These are phyloP conservation scores for Sabuloglossum arenarium DNA, from an alignment of 495 filamentous ascomycete genomes.

Conservation along the genomic window DNA sequence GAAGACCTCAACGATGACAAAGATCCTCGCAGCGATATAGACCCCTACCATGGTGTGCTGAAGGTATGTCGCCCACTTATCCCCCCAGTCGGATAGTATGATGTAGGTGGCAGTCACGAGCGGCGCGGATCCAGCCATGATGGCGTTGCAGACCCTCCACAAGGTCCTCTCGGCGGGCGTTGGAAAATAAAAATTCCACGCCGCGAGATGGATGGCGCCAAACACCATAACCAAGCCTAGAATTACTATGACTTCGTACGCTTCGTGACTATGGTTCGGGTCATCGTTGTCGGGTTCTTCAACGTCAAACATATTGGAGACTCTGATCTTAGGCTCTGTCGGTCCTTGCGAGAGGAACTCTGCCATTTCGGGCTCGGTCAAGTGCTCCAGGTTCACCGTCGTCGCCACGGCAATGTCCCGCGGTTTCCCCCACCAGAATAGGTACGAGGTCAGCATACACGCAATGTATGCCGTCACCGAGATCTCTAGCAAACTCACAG, in stretches of 20 bases:
- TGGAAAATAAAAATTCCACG: background rate
- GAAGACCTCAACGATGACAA: background rate
- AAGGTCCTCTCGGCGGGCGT: background rate
- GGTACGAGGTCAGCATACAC: background rate
- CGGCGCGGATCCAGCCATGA: too few species aligned
- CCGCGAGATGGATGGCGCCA: background rate
- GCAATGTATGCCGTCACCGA: constrained; percentile 1
- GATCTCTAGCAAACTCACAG: constrained; percentile 1
- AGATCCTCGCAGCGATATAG: background rate
- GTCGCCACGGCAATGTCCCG: background rate
- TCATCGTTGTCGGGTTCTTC: too few species aligned
- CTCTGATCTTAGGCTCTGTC: too few species aligned
- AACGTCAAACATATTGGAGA: too few species aligned
- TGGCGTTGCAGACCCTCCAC: too few species aligned
- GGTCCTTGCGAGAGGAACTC: too few species aligned
- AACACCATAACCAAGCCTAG: too few species aligned
- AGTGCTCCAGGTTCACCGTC: background rate
- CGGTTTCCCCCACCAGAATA: constrained; percentile 7
- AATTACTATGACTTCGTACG: too few species aligned
- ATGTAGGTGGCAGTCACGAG: too few species aligned
- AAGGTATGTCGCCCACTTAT: background rate
- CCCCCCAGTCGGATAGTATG: background rate
- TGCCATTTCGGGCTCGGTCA: too few species aligned
- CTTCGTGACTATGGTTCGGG: too few species aligned
- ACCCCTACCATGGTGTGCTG: too few species aligned